These are phyloP conservation scores for Lactarius hatsudake DNA, from an alignment of 768 basidiomycete species.

Conservation along the genomic window DNA sequence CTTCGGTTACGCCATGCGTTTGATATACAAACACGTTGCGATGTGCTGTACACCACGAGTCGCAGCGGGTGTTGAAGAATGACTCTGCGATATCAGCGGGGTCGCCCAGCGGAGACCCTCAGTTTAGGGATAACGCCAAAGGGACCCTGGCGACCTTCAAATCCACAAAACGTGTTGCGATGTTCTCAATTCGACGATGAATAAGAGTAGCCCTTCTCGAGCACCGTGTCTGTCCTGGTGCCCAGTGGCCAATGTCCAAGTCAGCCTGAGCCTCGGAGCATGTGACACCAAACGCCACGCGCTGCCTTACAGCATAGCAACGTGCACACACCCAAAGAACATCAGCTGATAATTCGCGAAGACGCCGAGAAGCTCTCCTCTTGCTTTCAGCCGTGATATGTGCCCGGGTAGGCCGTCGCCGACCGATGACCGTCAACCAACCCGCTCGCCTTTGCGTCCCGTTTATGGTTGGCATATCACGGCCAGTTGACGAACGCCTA, in stretches of 20 bases:
- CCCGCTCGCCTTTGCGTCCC: neutral
- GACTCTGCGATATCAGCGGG: too few relatives aligned
- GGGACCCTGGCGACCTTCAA: neutral
- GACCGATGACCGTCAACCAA: neutral
- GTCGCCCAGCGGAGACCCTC: neutral
- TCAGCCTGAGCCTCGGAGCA: neutral
- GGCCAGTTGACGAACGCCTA: neutral
- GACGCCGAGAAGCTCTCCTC: neutral
- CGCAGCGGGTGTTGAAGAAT: neutral
- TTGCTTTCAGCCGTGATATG: neutral
- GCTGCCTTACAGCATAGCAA: neutral
- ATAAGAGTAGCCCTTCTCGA: neutral
- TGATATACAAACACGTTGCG: neutral
- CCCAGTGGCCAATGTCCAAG: neutral
- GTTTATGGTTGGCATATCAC: neutral
- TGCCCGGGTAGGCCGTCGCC: neutral
- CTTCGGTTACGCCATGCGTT: neutral
- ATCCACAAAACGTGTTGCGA: neutral
- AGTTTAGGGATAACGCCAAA: neutral
- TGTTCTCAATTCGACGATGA: neutral
- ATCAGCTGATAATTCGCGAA: neutral
- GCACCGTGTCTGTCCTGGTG: neutral
- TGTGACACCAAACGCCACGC: neutral
- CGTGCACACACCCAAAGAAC: neutral
- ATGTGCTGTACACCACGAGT: neutral